Conservation (phyloP, 2,329 filamentous ascomycete genomes). For the Coniochaeta sp. region DNA sequence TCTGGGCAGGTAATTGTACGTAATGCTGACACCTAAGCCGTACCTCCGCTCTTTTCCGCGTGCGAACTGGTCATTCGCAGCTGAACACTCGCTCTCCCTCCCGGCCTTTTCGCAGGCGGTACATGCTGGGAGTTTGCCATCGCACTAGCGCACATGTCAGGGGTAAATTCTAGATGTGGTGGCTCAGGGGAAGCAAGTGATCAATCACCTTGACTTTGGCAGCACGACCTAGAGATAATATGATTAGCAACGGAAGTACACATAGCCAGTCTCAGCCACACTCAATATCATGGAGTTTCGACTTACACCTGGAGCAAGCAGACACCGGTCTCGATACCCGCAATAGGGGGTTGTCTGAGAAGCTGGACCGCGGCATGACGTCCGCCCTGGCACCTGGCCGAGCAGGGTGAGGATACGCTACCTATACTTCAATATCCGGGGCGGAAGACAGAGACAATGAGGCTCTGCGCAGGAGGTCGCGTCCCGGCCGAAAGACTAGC, state of each 20-base stretch:
- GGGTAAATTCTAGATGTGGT: background rate
- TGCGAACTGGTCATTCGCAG: conserved; percentile 92
- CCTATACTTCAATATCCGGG: too few species aligned
- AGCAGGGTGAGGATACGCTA: conserved; percentile 41
- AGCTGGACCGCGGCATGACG: conserved; percentile 38
- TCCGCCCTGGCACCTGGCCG: conserved; percentile 9
- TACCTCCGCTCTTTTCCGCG: conserved; percentile 88
- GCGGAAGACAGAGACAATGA: background rate
- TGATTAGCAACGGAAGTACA: conserved; percentile 10
- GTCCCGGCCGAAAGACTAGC: background rate
- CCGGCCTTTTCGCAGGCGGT: conserved; percentile 92
- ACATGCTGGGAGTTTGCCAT: conserved; percentile 91
- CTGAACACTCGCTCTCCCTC: conserved; percentile 79
- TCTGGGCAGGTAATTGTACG: background rate
- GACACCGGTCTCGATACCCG: conserved; percentile 74
- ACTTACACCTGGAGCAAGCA: conserved; percentile 67
- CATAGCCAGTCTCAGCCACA: background rate
- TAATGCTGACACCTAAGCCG: conserved; percentile 13
- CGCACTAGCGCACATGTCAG: conserved; percentile 50
- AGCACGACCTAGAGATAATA: conserved; percentile 50
- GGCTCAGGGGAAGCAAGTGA: conserved; percentile 3
- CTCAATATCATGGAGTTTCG: conserved; percentile 4
- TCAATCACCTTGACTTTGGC: conserved; percentile 78
- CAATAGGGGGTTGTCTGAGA: conserved; percentile 52
- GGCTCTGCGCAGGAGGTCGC: background rate